phyloP scores from a whole-genome alignment of 148 eudicot species.

The Amaranthus cruentus region DNA sequence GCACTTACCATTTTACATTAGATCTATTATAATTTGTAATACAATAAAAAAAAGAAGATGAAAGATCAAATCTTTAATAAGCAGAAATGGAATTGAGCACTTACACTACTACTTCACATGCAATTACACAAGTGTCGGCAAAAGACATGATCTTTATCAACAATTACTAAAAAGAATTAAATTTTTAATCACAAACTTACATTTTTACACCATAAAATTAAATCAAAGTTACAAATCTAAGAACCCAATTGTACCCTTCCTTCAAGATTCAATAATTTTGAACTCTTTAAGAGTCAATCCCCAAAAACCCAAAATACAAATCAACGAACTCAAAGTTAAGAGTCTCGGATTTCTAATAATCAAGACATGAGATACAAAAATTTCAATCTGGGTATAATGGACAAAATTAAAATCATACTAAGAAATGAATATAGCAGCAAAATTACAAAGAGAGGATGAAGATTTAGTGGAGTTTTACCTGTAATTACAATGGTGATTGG shows the following conservation, averaged over 20 bases:
- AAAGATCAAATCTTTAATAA: too few relatives aligned
- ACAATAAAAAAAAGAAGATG: background rate
- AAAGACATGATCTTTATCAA: conserved; percentile 12
- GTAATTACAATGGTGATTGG: conserved; percentile 11
- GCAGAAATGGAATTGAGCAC: background rate
- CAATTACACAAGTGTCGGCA: conserved; percentile 10
- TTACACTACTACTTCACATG: background rate
- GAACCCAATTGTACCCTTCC: background rate
- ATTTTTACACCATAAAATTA: conserved; percentile 16
- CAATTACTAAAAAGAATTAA: background rate
- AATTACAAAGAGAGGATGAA: conserved; percentile 10
- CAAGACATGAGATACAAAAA: conserved; percentile 13
- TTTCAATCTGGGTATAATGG: conserved; percentile 1
- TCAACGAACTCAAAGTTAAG: too few relatives aligned
- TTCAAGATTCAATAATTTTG: conserved; percentile 6
- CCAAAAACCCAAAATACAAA: background rate
- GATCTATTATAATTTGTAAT: background rate
- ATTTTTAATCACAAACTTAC: conserved; percentile 12
- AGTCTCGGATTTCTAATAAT: background rate
- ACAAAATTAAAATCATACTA: conserved; percentile 3
- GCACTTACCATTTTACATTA: background rate
- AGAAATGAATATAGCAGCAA: background rate
- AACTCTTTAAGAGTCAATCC: background rate
- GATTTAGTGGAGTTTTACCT: conserved; percentile 16
- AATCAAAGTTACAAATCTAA: conserved; percentile 6